Percentiles rank a stretch among this genome's conserved stretches.
Evolutionary conservation across 1,284 basidiomycete genomes (phyloP).

Genomic region (Blastosporella zonata): DNA sequence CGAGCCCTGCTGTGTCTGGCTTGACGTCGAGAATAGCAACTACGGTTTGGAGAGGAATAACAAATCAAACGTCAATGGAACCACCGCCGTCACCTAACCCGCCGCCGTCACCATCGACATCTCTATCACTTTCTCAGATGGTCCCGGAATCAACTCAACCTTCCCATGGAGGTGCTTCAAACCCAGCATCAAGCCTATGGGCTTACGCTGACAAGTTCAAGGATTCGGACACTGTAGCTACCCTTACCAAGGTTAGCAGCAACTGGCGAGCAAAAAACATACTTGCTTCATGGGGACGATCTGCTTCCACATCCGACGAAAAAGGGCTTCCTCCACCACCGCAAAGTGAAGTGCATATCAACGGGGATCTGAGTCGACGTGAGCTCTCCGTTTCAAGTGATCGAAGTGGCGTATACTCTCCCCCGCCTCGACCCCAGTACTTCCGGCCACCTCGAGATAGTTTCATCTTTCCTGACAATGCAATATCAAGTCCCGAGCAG

Average conservation of each 20-base stretch:
- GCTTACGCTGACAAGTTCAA: conserved; percentile 69
- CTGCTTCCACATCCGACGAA: conserved; percentile 14
- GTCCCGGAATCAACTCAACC: conserved; percentile 11
- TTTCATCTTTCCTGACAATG: conserved; percentile 29
- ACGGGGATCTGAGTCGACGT: conserved; percentile 13
- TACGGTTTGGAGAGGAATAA: conserved; percentile 71
- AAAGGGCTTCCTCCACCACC: conserved; percentile 5
- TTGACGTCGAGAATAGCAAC: conserved; percentile 55
- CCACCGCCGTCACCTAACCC: conserved; percentile 47
- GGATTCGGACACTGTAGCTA: conserved; percentile 68
- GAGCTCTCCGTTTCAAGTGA: conserved; percentile 35
- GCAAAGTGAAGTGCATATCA: conserved; percentile 21
- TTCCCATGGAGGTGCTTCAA: not conserved
- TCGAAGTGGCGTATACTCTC: conserved; percentile 42
- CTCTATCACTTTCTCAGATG: conserved; percentile 29
- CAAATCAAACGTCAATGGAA: conserved; percentile 71
- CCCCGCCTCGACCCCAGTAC: conserved; percentile 55
- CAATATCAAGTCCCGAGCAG: conserved; percentile 22
- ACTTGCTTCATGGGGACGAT: conserved; percentile 40
- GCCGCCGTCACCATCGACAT: conserved; percentile 28
- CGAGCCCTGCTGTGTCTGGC: conserved; percentile 26
- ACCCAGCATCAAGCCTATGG: conserved; percentile 44
- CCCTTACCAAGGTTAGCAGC: conserved; percentile 65
- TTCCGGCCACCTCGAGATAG: conserved; percentile 60
- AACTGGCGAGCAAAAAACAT: conserved; percentile 69